phyloP scores from a whole-genome alignment of 2,329 filamentous ascomycete genomes.

The Cryphonectria nitschkei region DNA sequence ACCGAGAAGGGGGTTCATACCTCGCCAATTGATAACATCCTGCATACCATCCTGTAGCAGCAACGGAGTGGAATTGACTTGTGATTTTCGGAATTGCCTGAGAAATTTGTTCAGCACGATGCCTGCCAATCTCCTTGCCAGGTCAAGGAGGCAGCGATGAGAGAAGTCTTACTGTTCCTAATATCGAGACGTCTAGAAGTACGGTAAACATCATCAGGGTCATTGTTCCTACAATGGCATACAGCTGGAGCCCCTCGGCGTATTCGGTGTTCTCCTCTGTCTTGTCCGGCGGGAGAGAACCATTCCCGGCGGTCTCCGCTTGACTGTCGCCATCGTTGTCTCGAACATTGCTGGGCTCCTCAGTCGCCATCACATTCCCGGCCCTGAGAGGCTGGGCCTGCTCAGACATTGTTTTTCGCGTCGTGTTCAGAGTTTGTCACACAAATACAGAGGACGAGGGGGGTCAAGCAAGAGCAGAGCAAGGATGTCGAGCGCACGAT shows the following conservation, averaged over 20 bases:
- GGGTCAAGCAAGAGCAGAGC: background rate
- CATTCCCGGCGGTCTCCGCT: background rate
- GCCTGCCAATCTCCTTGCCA: background rate
- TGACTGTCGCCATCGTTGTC: background rate
- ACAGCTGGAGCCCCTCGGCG: background rate
- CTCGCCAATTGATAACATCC: background rate
- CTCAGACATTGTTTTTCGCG: background rate
- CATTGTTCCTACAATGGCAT: background rate
- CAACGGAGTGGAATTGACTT: background rate
- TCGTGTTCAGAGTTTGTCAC: background rate
- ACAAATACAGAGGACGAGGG: background rate
- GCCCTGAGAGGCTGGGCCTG: background rate
- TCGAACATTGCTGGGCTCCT: background rate
- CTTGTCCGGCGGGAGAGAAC: background rate
- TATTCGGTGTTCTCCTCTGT: background rate
- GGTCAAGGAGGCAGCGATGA: background rate
- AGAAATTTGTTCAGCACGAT: background rate
- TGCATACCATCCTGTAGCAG: background rate
- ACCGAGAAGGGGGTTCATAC: background rate
- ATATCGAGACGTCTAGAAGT: background rate
- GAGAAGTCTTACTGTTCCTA: background rate
- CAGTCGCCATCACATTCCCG: background rate
- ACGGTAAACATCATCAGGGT: background rate
- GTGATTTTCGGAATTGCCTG: background rate
- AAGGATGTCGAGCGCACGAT: background rate